Evolutionary conservation across 495 filamentous ascomycete genomes (phyloP).

Genomic region (Extremus antarcticus): DNA sequence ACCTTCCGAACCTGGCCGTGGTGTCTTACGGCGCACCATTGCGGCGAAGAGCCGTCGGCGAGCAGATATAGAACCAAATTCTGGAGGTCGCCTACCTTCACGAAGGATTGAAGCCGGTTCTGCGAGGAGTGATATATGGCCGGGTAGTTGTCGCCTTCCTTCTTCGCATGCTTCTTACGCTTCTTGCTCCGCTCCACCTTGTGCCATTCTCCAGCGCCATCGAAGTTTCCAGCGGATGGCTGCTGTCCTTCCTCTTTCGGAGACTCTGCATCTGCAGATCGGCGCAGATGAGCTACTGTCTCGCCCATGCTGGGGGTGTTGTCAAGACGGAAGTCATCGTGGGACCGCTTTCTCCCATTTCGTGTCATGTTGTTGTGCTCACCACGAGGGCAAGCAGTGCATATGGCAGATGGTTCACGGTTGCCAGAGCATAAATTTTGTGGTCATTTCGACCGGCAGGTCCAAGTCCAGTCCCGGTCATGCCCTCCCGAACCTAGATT

Average conservation of each 20-base stretch:
- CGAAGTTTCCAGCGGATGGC: neutral
- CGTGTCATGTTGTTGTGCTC: neutral
- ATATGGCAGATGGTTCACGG: too few species aligned
- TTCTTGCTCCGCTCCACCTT: constrained; percentile 19
- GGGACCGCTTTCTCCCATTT: constrained; percentile 13
- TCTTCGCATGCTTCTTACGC: constrained; percentile 18
- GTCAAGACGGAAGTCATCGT: constrained; percentile 8
- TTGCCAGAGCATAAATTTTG: too few species aligned
- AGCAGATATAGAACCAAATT: constrained; percentile 77
- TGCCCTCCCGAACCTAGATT: too few species aligned
- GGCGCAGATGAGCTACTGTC: constrained; percentile 20
- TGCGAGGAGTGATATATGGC: constrained; percentile 15
- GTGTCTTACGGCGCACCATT: constrained; percentile 76
- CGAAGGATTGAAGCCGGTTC: constrained; percentile 55
- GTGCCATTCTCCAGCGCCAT: constrained; percentile 21
- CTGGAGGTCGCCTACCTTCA: constrained; percentile 72
- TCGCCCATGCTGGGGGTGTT: constrained; percentile 18
- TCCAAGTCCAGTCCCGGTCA: too few species aligned
- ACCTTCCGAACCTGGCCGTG: constrained; percentile 67
- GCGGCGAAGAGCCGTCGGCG: constrained; percentile 69
- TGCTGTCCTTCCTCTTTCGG: neutral
- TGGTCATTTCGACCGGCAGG: neutral
- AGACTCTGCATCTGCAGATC: too few species aligned
- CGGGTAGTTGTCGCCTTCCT: constrained; percentile 17
- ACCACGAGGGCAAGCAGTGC: too few species aligned